phyloP scores from a whole-genome alignment of 768 basidiomycete species.

The Tylopilus subfusipes region DNA sequence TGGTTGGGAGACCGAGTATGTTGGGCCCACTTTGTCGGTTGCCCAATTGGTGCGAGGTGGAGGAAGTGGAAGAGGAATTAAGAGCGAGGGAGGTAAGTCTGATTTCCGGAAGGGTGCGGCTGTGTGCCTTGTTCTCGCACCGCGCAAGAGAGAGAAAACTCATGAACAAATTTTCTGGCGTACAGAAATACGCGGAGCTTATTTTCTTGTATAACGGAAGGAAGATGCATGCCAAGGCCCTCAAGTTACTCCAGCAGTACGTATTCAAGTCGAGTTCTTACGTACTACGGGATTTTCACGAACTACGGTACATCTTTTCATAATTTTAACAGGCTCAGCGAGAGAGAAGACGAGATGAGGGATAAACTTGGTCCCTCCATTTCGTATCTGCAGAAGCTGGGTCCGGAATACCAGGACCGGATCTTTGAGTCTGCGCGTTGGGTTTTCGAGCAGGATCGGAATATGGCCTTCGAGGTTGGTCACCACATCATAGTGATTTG shows the following conservation, averaged over 20 bases:
- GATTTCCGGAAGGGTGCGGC: background rate
- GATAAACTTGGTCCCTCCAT: conserved; percentile 85
- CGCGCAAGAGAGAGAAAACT: background rate
- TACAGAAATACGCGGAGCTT: conserved; percentile 86
- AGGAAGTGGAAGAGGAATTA: conserved; percentile 86
- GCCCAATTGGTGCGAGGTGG: conserved; percentile 97
- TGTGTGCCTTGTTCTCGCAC: background rate
- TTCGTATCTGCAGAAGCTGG: conserved; percentile 86
- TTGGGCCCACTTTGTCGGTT: conserved; percentile 85
- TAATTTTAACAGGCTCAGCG: conserved; percentile 58
- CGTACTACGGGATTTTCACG: background rate
- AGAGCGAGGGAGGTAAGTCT: conserved; percentile 65
- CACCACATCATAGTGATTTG: background rate
- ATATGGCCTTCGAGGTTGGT: conserved; percentile 72
- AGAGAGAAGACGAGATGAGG: conserved; percentile 68
- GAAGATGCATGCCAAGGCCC: conserved; percentile 90
- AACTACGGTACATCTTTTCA: background rate
- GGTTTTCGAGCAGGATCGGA: conserved; percentile 73
- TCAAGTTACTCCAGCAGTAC: conserved; percentile 81
- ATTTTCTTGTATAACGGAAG: conserved; percentile 91
- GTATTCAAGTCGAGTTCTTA: conserved; percentile 24
- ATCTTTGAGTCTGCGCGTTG: conserved; percentile 82
- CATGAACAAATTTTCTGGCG: background rate
- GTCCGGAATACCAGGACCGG: conserved; percentile 74
- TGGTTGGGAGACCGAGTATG: conserved; percentile 75